Evolutionary conservation across 2,329 filamentous ascomycete species (phyloP).

Genomic region (Rachicladosporium sp.): DNA sequence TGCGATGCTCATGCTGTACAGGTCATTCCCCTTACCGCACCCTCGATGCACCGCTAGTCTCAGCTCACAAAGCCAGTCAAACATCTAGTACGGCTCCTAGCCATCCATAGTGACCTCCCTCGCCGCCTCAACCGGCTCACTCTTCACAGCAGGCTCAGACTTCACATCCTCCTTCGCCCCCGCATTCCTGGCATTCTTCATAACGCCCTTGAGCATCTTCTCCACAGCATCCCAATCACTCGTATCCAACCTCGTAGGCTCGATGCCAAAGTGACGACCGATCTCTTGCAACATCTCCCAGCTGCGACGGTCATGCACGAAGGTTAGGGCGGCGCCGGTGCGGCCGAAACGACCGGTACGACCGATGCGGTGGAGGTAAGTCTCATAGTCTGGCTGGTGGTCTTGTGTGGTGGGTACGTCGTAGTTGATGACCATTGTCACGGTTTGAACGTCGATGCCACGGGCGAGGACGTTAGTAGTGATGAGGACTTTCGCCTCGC

Average conservation of each 20-base stretch:
- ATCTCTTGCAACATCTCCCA: slow-evolving; percentile 73
- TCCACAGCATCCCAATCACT: slow-evolving; percentile 88
- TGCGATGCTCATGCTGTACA: no score
- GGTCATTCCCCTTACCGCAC: no score
- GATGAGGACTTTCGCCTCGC: slow-evolving; percentile 88
- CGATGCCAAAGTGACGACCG: slow-evolving; percentile 64
- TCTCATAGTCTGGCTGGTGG: slow-evolving; percentile 73
- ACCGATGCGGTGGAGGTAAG: slow-evolving; percentile 94
- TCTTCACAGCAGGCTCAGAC: background rate
- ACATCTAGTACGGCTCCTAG: slow-evolving; percentile 1
- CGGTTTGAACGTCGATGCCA: slow-evolving; percentile 82
- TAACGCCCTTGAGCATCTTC: slow-evolving; percentile 65
- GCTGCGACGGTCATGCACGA: slow-evolving; percentile 76
- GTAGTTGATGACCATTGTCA: slow-evolving; percentile 99
- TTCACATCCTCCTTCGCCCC: slow-evolving; percentile 5
- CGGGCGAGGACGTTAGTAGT: slow-evolving; percentile 94
- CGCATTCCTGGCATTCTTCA: slow-evolving; percentile 42
- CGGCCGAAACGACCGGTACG: slow-evolving; percentile 94
- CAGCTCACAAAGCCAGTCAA: no score
- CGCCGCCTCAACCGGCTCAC: background rate
- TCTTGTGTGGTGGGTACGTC: slow-evolving; percentile 44
- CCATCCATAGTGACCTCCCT: slow-evolving; percentile 1
- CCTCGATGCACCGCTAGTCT: no score
- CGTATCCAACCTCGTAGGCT: slow-evolving; percentile 69
- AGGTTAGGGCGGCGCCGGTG: slow-evolving; percentile 89